Evolutionary conservation across 306 rosid genomes (phyloP), one percentile per base, ranked within the genome.

Genomic region (Vigna nakashimae): DNA sequence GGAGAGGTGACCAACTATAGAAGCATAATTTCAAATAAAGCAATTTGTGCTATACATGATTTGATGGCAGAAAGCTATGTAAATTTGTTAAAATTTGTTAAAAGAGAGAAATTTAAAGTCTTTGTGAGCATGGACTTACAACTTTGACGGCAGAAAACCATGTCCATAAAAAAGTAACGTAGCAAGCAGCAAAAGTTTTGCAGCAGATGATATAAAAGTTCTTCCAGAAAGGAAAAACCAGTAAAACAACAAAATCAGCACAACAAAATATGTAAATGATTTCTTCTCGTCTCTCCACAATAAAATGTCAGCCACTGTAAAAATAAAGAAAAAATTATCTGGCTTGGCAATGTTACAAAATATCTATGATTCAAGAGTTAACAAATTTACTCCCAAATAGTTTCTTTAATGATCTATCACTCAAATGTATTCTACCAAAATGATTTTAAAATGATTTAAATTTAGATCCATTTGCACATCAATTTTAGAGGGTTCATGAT

Each of bases 211-310:
- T 71, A 75, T 75, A 82, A 94, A 89, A 67, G 91, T 77, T 80
- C 82, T 77, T 85, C 94, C 97, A 65, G 86, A 87, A 60, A 94
- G 84, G 87, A 87, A 91, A 85, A 91, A 91, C 96, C 97, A 91
- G 84, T 89, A 86, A 78, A 90, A 90, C 86, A 89, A 69, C 71
- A 86, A 76, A 82, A 76, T 78, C 79, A 85, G 75, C 49, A 83
- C 82, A 79, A 89, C 78, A 80, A 94, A 94, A 76, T 58, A 89
- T 11, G 83, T 49, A 86, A 91, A 94, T 62, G 98, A 87, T 65
- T 83, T 88, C 86, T 65, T 90, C 90, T 94, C 97, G 18, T 94
- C 87, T 78, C 96, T 94, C 98, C 98, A 94, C 85, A 89, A 87
- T 90, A 94, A 83, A 82, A 94, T 71, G 51, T 79, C 87, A 32